phyloP scores from a whole-genome alignment of 495 filamentous ascomycete genomes.

The Penicillium canariense region DNA sequence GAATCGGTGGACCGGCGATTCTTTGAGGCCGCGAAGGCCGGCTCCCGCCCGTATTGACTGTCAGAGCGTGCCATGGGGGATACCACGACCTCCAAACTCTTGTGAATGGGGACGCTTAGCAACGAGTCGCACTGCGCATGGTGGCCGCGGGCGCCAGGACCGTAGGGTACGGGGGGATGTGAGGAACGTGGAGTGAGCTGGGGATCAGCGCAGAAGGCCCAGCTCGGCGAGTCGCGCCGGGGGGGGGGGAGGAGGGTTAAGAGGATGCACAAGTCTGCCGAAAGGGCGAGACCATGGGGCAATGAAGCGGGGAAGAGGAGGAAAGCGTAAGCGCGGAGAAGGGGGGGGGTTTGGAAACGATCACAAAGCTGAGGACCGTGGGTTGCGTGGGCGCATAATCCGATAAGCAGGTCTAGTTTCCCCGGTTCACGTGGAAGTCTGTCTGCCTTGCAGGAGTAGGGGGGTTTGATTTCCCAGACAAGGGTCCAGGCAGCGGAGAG shows the following conservation, averaged over 20 bases:
- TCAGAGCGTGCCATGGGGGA: conserved; percentile 27
- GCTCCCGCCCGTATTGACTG: conserved; percentile 18
- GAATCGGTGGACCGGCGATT: conserved; percentile 16
- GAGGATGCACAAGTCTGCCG: not conserved
- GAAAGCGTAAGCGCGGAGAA: conserved; percentile 17
- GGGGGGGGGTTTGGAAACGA: not conserved
- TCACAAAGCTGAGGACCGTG: conserved; percentile 15
- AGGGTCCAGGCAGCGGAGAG: no score
- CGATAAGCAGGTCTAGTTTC: conserved; percentile 6
- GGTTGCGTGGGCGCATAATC: conserved; percentile 13
- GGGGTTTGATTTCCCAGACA: no score
- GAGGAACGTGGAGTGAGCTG: not conserved
- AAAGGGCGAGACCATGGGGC: not conserved
- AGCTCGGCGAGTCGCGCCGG: not conserved
- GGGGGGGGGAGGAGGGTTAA: not conserved
- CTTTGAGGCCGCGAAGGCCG: conserved; percentile 17
- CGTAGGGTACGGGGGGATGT: not conserved
- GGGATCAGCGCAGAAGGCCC: not conserved
- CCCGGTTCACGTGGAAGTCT: not conserved
- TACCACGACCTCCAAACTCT: conserved; percentile 10
- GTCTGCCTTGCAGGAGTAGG: no score
- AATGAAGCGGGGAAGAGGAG: not conserved
- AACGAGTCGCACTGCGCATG: conserved; percentile 20
- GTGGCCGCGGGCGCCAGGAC: conserved; percentile 1
- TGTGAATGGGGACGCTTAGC: conserved; percentile 10